Conservation (phyloP, 1,284 basidiomycete genomes). For the Cystobasidium pallidum region DNA sequence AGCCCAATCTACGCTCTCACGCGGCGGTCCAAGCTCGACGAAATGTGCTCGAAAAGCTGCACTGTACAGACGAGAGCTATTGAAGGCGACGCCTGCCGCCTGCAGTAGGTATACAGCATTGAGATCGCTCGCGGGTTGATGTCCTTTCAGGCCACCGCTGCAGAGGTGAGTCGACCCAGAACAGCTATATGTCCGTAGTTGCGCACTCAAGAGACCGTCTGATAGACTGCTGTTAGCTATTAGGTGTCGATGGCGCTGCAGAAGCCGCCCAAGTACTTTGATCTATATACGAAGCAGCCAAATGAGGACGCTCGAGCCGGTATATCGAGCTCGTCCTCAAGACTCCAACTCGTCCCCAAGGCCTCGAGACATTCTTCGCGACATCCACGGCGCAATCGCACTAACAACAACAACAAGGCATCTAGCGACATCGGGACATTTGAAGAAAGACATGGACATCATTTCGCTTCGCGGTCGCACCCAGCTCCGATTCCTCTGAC, state of each 20-base stretch:
- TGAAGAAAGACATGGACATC: not conserved
- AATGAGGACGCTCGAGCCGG: not conserved
- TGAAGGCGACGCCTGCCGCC: no score
- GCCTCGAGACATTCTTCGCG: conserved; percentile 2
- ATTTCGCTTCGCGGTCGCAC: not conserved
- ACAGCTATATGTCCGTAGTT: no score
- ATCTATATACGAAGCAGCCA: conserved; percentile 12
- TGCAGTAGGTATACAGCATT: no score
- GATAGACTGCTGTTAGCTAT: not conserved
- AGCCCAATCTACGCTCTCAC: no score
- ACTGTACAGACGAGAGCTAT: no score
- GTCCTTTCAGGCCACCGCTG: no score
- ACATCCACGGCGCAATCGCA: not conserved
- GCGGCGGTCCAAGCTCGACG: no score
- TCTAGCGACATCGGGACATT: not conserved
- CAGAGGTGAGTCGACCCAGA: no score
- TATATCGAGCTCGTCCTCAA: conserved; percentile 19
- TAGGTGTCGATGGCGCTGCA: conserved; percentile 6
- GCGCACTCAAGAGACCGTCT: not conserved
- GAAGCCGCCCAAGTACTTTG: conserved; percentile 33
- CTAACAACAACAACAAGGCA: not conserved
- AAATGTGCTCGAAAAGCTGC: no score
- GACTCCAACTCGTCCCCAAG: conserved; percentile 20
- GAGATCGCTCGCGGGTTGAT: no score
- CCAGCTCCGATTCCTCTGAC: not conserved